These are phyloP conservation scores for Trichophyton equinum DNA, from an alignment of 2,329 filamentous ascomycete species.

Conservation along the genomic window DNA sequence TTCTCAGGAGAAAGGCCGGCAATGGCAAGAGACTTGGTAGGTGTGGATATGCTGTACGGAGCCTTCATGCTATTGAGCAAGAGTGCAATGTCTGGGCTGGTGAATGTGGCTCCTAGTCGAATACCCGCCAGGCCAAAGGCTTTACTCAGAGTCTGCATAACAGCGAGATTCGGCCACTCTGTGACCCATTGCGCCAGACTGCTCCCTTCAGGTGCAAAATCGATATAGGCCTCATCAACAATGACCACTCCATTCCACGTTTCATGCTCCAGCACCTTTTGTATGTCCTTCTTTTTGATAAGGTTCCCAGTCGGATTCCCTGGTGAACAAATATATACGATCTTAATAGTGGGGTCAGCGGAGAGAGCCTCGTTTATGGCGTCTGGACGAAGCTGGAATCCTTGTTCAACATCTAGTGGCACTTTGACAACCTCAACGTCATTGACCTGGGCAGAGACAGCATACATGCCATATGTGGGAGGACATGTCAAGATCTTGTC, in stretches of 20 bases:
- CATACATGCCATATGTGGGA: conserved; percentile 98
- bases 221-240: conserved; percentile 91
- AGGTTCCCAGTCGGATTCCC: conserved; percentile 84
- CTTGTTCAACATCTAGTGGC: conserved; percentile 59
- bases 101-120: conserved; percentile 74
- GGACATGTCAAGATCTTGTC: conserved; percentile 93
- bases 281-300: conserved; percentile 62
- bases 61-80: conserved; percentile 89
- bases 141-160: conserved; percentile 98
- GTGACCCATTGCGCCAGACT: conserved; percentile 83
- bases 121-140: conserved; percentile 94
- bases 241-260: conserved; percentile 93
- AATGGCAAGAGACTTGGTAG: conserved; percentile 68
- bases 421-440: conserved; percentile 77
- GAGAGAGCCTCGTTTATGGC: conserved; percentile 56
- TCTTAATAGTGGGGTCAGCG: conserved; percentile 57
- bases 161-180: conserved; percentile 89
- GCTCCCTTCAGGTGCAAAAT: conserved; percentile 68
- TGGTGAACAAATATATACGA: conserved; percentile 86
- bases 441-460: conserved; percentile 86
- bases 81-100: conserved; percentile 57
- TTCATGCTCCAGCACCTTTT: conserved; percentile 63
- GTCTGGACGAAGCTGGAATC: conserved; percentile 60
- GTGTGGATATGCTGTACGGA: conserved; percentile 87
- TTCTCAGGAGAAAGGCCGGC: conserved; percentile 58